Conservation (phyloP, 257 asterid species). For the Craterostigma plantagineum region DNA sequence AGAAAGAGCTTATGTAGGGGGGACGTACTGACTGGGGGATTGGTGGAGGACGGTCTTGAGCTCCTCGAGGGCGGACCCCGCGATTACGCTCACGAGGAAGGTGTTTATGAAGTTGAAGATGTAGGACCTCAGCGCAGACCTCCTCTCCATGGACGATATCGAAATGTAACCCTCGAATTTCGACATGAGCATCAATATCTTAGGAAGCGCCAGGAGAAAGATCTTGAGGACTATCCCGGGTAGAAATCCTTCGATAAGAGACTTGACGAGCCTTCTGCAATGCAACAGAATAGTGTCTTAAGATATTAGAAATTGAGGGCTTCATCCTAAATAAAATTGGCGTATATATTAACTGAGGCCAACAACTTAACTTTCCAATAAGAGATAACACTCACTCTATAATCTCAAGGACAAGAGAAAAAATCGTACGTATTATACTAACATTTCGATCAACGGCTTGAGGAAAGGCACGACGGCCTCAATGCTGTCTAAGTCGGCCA, state of each 20-base stretch:
- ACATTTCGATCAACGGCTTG: constrained; percentile 44
- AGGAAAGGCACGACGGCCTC: constrained; percentile 51
- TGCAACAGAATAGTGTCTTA: too few species aligned
- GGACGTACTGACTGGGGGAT: constrained; percentile 49
- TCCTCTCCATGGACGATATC: constrained; percentile 69
- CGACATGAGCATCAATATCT: constrained; percentile 74
- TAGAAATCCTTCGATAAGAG: constrained; percentile 72
- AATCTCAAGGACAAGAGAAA: too few species aligned
- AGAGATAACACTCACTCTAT: too few species aligned
- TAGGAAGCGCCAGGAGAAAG: constrained; percentile 65
- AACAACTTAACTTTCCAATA: too few species aligned
- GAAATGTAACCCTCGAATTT: constrained; percentile 69
- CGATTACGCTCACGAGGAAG: constrained; percentile 75
- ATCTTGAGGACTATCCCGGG: constrained; percentile 85
- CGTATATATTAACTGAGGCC: too few species aligned
- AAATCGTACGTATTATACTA: too few species aligned
- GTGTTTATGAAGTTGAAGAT: constrained; percentile 67
- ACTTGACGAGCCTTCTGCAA: constrained; percentile 55
- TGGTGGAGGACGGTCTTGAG: constrained; percentile 36
- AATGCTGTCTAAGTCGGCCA: constrained; percentile 69
- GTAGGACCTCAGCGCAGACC: constrained; percentile 70
- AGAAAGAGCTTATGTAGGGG: too few species aligned
- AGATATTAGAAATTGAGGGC: too few species aligned
- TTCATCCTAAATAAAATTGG: too few species aligned
- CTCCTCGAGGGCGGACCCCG: constrained; percentile 75